These are phyloP conservation scores for Cyberlindnera meyerae DNA, from an alignment of 805 yeast genomes.

Conservation along the genomic window DNA sequence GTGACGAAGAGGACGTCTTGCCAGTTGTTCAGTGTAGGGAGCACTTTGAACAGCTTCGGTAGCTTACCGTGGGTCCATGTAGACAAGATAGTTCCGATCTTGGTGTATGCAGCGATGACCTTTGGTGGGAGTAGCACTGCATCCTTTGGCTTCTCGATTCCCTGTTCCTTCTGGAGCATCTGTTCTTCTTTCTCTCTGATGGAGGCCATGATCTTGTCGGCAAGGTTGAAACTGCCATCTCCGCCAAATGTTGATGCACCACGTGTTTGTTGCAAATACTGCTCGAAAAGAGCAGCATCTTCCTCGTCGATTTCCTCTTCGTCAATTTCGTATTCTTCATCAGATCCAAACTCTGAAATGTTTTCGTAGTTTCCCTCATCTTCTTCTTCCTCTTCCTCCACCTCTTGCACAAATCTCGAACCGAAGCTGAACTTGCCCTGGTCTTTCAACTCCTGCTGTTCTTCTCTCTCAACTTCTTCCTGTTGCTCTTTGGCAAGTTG, in stretches of 20 bases:
- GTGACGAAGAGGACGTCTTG: slow-evolving; percentile 91
- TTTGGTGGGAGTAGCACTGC: slow-evolving; percentile 91
- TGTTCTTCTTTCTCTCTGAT: slow-evolving; percentile 65
- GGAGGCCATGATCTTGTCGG: slow-evolving; percentile 91
- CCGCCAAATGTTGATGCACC: slow-evolving; percentile 30
- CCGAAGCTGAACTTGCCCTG: slow-evolving; percentile 26
- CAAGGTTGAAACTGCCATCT: slow-evolving; percentile 57
- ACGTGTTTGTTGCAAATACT: slow-evolving; percentile 50
- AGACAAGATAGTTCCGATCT: slow-evolving; percentile 80
- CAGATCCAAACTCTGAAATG: slow-evolving; percentile 44
- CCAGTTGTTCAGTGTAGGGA: slow-evolving; percentile 93
- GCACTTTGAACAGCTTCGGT: slow-evolving; percentile 93
- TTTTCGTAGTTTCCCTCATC: slow-evolving; percentile 36
- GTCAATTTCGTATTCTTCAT: slow-evolving; percentile 51
- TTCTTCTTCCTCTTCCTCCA: slow-evolving; percentile 35
- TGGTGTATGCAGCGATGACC: slow-evolving; percentile 90
- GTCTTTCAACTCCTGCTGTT: slow-evolving; percentile 30
- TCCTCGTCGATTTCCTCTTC: slow-evolving; percentile 67
- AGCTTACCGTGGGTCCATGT: slow-evolving; percentile 93
- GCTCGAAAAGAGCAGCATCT: slow-evolving; percentile 80
- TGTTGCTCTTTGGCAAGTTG: slow-evolving; percentile 91
- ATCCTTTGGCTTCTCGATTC: slow-evolving; percentile 44
- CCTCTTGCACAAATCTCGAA: slow-evolving; percentile 43
- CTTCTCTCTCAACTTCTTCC: slow-evolving; percentile 78
- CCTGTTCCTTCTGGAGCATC: slow-evolving; percentile 27